Conservation (phyloP, 768 basidiomycete genomes). For the Phaeotremella fagi region DNA sequence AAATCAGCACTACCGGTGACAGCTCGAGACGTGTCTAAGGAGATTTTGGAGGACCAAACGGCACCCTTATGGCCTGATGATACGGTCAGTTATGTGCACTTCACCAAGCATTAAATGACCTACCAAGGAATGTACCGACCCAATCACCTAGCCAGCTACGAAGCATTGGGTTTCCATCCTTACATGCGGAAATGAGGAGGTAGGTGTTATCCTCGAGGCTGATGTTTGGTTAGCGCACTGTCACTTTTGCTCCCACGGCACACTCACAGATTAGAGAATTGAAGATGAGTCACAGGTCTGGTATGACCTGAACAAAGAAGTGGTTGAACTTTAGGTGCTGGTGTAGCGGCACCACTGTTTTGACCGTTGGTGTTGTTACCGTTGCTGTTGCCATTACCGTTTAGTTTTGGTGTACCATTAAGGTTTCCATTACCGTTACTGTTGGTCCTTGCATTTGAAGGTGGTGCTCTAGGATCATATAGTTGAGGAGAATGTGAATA, state of each 20-base stretch:
- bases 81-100: neutral
- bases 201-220: constrained; percentile 72
- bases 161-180: constrained; percentile 97
- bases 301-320: constrained; percentile 51
- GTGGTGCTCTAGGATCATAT: neutral
- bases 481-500: neutral
- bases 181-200: constrained; percentile 91
- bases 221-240: too few relatives aligned
- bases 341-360: neutral
- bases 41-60: constrained; percentile 94
- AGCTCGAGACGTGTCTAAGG: constrained; percentile 73
- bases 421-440: neutral
- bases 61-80: constrained; percentile 63
- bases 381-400: neutral
- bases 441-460: neutral
- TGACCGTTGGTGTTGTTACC: neutral
- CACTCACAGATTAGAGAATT: constrained; percentile 62
- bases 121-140: constrained; percentile 66
- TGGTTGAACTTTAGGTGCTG: constrained; percentile 42
- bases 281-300: constrained; percentile 75
- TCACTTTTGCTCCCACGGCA: too few relatives aligned
- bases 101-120: constrained; percentile 4
- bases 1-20: constrained; percentile 95
- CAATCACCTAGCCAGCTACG: constrained; percentile 98
- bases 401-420: neutral